Base-by-base conservation (phyloP, 306 rosid species). In the Corylus heterophylla region DNA sequence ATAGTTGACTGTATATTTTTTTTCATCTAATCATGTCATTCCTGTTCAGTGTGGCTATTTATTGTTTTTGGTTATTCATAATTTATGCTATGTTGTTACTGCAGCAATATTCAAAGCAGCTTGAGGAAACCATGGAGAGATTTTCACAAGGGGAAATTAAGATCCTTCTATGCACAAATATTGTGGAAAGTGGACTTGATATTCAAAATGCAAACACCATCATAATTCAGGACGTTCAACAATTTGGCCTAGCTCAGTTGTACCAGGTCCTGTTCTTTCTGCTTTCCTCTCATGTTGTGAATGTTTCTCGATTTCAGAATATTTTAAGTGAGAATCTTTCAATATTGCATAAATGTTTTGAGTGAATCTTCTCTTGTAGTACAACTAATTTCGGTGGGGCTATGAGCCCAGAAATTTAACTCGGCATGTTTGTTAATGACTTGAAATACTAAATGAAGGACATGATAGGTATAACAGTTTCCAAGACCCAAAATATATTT, bases 181-280 rank as follows among this genome's bases (percentile, higher is more conserved):
- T 95, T 78, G 98, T 95, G 72, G 98, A 95, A 88, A 95, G 98
- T 76, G 98, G 98, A 81, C 98, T 92, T 79, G 98, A 95, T 80
- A 95, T 95, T 88, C 98, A 92, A 89, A 95, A 95, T 85, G 98
- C 98, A 62, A 95, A 95, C 84, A 92, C 98, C 87, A 95, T 95
- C 85, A 89, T 92, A 81, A 80, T 95, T 87, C 97, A 92, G 89
- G 98, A 95, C 82, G 92, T 95, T 86, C 98, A 95, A 84, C 98
- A 89, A 51, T 95, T 95, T 83, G 98, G 98, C 84, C 90, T 95
- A 64, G 98, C 98, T 51, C 98, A 95, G 79, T 78, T 95, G 83
- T 95, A 92, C 83, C 98, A 95, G 98, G 98, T 95, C 69, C 76
- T 73, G 20, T 77, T 86, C 80, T 85, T 76, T 82, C 75, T 85